Evolutionary conservation across 345 rosid species (phyloP).

Genomic region (Viola odorata): DNA sequence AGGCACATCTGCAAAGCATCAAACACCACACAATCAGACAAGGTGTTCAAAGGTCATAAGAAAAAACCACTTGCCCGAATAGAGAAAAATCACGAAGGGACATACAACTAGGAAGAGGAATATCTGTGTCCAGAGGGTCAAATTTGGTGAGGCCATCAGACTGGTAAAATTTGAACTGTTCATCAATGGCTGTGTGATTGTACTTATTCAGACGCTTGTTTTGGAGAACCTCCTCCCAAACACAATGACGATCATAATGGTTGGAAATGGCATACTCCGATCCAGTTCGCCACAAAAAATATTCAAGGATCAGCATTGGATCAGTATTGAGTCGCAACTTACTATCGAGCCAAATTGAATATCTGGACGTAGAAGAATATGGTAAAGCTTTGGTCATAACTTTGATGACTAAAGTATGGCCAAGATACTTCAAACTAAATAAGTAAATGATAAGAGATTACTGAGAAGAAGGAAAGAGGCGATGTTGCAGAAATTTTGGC

Average conservation of each 20-base stretch:
- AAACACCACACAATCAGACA: conserved; percentile 19
- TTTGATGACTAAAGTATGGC: background rate
- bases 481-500: conserved; percentile 86
- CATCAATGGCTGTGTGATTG: conserved; percentile 66
- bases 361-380: conserved; percentile 36
- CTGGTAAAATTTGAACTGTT: conserved; percentile 61
- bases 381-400: conserved; percentile 8
- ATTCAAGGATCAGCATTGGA: conserved; percentile 73
- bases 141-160: conserved; percentile 79
- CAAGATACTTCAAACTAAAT: conserved; percentile 7
- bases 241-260: conserved; percentile 91
- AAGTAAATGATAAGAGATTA: conserved; percentile 28
- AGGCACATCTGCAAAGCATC: conserved; percentile 68
- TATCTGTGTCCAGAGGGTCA: conserved; percentile 48
- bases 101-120: conserved; percentile 83
- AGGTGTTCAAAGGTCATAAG: conserved; percentile 1
- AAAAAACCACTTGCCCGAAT: conserved; percentile 4
- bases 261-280: conserved; percentile 95
- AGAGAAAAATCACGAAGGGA: conserved; percentile 11
- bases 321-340: conserved; percentile 82
- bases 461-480: conserved; percentile 93
- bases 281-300: conserved; percentile 72
- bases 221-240: conserved; percentile 89
- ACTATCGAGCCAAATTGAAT: conserved; percentile 95
- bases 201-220: conserved; percentile 77